Conservation (phyloP, 108 stramenopile species). For the Chaetoceros muelleri region DNA sequence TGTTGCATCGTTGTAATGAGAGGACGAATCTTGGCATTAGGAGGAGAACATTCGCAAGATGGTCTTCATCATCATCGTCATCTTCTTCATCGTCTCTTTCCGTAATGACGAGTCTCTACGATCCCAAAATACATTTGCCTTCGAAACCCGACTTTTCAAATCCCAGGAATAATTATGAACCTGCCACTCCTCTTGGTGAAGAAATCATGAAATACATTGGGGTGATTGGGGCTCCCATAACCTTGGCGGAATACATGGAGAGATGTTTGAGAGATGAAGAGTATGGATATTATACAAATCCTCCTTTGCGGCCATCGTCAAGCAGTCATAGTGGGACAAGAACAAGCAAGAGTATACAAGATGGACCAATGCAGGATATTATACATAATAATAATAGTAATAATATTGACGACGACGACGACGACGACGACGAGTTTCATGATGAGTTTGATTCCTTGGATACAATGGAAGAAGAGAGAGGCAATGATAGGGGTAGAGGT, state of each 20-base stretch:
- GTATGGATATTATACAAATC: conserved; percentile 71
- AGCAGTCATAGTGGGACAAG: too few relatives aligned
- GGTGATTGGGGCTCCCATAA: conserved; percentile 57
- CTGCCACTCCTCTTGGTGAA: conserved; percentile 52
- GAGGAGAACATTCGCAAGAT: too few relatives aligned
- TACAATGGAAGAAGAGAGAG: neutral
- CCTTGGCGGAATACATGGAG: conserved; percentile 70
- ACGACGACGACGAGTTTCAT: conserved; percentile 12
- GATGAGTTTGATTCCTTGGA: conserved; percentile 11
- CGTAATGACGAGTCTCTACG: too few relatives aligned
- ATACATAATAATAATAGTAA: conserved; percentile 4
- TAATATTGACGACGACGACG: conserved; percentile 6
- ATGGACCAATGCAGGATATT: neutral
- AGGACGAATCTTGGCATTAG: too few relatives aligned
- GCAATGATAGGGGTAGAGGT: conserved; percentile 8
- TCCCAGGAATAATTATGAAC: conserved; percentile 39
- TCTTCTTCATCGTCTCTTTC: too few relatives aligned
- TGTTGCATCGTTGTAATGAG: too few relatives aligned
- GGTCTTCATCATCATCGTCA: too few relatives aligned
- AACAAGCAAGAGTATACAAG: conserved; percentile 2
- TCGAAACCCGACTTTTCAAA: conserved; percentile 7
- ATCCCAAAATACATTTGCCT: conserved; percentile 11
- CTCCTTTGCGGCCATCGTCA: too few relatives aligned
- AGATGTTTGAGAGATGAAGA: conserved; percentile 58
- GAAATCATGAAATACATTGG: conserved; percentile 60